Base-by-base conservation (phyloP, 768 basidiomycete species). In the Peribolospora kevripleyi region DNA sequence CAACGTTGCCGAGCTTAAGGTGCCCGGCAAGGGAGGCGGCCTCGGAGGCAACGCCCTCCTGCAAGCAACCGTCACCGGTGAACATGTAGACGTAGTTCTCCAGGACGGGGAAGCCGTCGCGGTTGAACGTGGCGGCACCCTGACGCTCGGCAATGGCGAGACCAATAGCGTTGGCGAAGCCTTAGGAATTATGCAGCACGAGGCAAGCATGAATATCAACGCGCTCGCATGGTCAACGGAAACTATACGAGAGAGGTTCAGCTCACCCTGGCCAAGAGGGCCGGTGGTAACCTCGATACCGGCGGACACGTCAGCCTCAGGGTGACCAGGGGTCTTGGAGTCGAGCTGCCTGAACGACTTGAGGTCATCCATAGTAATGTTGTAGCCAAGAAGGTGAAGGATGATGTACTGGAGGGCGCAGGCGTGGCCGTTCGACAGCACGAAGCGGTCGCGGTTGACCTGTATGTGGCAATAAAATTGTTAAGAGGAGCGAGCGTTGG, bases 41-140 rank as follows among this genome's bases (percentile, higher is more conserved):
- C 68, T 95, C 90, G 59, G 76, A 75, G n/a, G 87, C 76, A 61
- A 95, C 80, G 73, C 90, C 90, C 69, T 95, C 90, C 82, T 90
- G 88, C 54, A 95, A 74, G 70, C 90, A 95, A 49, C 90, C 90
- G 69, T 95, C 90, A 63, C 90, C 90, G 57, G 77, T 74, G 72
- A 93, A 91, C 52, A 82, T 84, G 67, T 86, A 95, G 56, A 84
- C 88, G 68, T 78, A 80, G 72, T 88, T 88, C 69, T 80, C 78
- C 64, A 88, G 74, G 52, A 90, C 70, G 52, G 48, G 48, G 65
- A 82, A 88, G 10, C 76, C 76, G 46, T 83, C 78, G 67, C 80
- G 84, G 75, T 93, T 93, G 73, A 77, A 93, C 48, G 78, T 71
- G n/a, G 86, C 86, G 49, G 73, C 84, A 56, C 91, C 71, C 68